Evolutionary conservation across 495 filamentous ascomycete species (phyloP), one percentile per base, ranked within the genome.

Genomic region (Cudoniella acicularis): DNA sequence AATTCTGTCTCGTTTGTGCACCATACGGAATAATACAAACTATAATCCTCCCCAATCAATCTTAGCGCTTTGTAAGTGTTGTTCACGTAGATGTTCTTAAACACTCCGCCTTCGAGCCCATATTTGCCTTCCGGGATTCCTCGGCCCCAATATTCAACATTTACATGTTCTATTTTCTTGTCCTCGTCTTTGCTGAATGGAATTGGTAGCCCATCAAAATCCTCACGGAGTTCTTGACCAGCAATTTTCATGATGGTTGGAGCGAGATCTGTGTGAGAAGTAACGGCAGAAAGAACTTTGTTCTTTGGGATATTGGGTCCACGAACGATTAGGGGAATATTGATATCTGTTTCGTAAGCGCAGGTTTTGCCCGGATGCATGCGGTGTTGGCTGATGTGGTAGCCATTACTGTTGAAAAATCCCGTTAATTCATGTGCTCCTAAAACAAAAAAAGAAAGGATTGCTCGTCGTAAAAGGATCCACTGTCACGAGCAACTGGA

Each of bases 331-430:
- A 88, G 71, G 0, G 86, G 85, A 0, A 89, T 78, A 6, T 85
- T 81, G 54, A 87, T 83, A 64, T 89, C 86, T 60, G 85, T 81
- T 59, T 87, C 83, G 57, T 78, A 87, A 0, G 81, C 80, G 54
- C 81, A 84, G 18, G 77, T 74, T 71, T 89, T 89, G 0, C 86
- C 86, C 2, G 86, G 83, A 17, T 80, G 82, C 2, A 88, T 59
- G 1, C 86, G 77, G 63, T 89, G 85, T 59, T 88, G 84, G 3
- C 83, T 80, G 61, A 88, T 84, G 61, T 88, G 84, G 66, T 81
- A 89, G 0, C 86, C 86, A 60, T 88, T 88, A 61, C 30, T 36
- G 13, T 6, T n/a, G 30, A 36, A 36, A 36, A 36, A 36, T 36
- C 13, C 6, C 4, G 13, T 4, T 36, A 13, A 6, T 36, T 6